Conservation (phyloP, 2,329 filamentous ascomycete species). For the Aspergillus arachidicola region DNA sequence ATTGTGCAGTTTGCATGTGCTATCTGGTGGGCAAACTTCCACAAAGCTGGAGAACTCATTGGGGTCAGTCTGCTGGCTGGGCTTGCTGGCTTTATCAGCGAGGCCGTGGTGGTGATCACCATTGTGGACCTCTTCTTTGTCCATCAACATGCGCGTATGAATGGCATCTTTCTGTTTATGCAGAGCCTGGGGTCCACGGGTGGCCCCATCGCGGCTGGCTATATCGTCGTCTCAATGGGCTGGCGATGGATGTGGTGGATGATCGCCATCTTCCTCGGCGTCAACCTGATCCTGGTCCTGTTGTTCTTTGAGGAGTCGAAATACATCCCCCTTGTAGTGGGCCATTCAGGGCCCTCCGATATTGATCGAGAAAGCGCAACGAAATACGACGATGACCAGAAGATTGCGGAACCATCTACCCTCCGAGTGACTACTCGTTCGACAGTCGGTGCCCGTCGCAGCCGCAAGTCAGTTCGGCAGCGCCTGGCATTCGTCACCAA, state of each 20-base stretch:
- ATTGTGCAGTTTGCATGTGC: slow-evolving; percentile 39
- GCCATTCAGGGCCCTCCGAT: not conserved
- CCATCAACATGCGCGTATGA: slow-evolving; percentile 51
- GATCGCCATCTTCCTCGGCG: slow-evolving; percentile 44
- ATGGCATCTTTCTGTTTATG: slow-evolving; percentile 48
- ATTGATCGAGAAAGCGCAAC: not conserved
- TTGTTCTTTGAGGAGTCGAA: slow-evolving; percentile 51
- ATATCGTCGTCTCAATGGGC: slow-evolving; percentile 41
- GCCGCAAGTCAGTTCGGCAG: slow-evolving; percentile 40
- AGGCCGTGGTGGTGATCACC: slow-evolving; percentile 47
- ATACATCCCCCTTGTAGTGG: slow-evolving; percentile 13
- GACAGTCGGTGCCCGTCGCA: not conserved
- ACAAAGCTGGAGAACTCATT: slow-evolving; percentile 46
- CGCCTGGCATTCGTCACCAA: slow-evolving; percentile 40
- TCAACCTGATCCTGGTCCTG: slow-evolving; percentile 43
- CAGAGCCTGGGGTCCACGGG: slow-evolving; percentile 36
- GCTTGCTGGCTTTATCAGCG: slow-evolving; percentile 48
- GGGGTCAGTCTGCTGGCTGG: slow-evolving; percentile 47
- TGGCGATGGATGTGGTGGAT: slow-evolving; percentile 58
- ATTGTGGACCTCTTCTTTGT: slow-evolving; percentile 53
- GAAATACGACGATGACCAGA: not conserved
- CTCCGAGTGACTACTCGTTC: not conserved
- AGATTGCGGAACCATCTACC: not conserved
- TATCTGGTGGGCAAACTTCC: slow-evolving; percentile 49
- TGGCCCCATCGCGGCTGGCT: slow-evolving; percentile 36